phyloP scores from a whole-genome alignment of 106 monocot genomes.

The Hemerocallis citrina region DNA sequence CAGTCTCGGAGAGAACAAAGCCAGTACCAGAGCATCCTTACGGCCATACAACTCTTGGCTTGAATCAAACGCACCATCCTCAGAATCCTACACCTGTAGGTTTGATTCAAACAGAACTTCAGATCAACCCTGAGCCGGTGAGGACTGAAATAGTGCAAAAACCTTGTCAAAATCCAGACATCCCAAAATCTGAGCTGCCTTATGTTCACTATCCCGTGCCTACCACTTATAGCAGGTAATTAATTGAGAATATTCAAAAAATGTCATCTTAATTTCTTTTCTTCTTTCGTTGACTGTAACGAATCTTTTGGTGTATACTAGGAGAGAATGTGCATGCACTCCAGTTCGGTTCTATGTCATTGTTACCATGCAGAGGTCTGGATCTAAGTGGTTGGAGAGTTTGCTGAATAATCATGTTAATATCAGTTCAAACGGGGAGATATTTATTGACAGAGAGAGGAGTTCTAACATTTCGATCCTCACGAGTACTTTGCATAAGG shows the following conservation, averaged over 20 bases:
- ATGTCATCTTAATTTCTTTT: not conserved
- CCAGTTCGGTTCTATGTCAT: conserved; percentile 57
- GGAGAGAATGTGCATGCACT: conserved; percentile 45
- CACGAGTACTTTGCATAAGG: conserved; percentile 38
- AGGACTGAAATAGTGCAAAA: conserved; percentile 1
- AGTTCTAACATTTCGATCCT: conserved; percentile 47
- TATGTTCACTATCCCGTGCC: conserved; percentile 59
- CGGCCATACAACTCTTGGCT: not conserved
- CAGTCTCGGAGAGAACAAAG: conserved; percentile 1
- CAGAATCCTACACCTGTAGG: not conserved
- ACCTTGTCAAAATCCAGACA: conserved; percentile 18
- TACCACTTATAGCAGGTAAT: conserved; percentile 45
- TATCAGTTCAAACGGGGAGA: conserved; percentile 70
- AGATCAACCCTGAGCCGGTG: conserved; percentile 6
- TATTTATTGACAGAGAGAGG: conserved; percentile 45
- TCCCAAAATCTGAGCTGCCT: conserved; percentile 20
- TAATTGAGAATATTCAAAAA: not conserved
- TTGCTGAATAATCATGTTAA: conserved; percentile 61
- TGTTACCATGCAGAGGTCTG: conserved; percentile 58
- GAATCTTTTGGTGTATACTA: conserved; percentile 6
- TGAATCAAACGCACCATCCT: not conserved
- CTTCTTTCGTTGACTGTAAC: not conserved
- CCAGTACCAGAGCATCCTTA: conserved; percentile 3
- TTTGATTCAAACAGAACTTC: not conserved
- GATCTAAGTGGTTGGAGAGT: conserved; percentile 34